These are phyloP conservation scores for Cyberlindnera misumaiensis DNA, from an alignment of 805 yeast genomes.

Conservation along the genomic window DNA sequence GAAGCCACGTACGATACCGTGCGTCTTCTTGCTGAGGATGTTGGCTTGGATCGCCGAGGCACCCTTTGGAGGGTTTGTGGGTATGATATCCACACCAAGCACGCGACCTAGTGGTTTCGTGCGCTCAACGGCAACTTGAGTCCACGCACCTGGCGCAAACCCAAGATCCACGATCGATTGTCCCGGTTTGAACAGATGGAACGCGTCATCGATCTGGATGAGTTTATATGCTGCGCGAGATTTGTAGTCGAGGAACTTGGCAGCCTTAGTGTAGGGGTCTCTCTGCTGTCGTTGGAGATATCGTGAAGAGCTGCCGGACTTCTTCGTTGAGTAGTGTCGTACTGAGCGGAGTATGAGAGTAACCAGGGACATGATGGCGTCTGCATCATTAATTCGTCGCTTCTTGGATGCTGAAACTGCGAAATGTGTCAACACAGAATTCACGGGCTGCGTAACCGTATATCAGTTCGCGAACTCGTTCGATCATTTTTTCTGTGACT, in stretches of 20 bases:
- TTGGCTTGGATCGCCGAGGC: conserved; percentile 82
- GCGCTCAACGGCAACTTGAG: conserved; percentile 66
- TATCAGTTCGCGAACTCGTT: too few relatives aligned
- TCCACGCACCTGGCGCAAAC: conserved; percentile 94
- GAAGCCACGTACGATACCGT: conserved; percentile 43
- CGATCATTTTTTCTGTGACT: too few relatives aligned
- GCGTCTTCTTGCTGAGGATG: conserved; percentile 64
- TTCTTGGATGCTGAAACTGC: too few relatives aligned
- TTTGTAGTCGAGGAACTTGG: conserved; percentile 52
- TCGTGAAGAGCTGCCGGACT: conserved; percentile 48
- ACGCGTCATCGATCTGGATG: conserved; percentile 63
- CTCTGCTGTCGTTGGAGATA: conserved; percentile 70
- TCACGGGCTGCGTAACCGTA: too few relatives aligned
- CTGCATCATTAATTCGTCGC: too few relatives aligned
- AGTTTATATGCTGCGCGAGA: conserved; percentile 92
- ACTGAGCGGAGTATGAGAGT: conserved; percentile 3
- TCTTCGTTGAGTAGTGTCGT: conserved; percentile 16
- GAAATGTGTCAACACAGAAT: too few relatives aligned
- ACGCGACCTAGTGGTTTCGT: conserved; percentile 47
- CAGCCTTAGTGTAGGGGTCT: conserved; percentile 63
- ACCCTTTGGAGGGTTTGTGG: conserved; percentile 74
- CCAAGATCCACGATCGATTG: conserved; percentile 79
- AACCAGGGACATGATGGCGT: background rate
- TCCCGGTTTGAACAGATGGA: conserved; percentile 46
- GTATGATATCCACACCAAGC: conserved; percentile 78